Evolutionary conservation across 1,284 basidiomycete genomes (phyloP).

Genomic region (Cutaneotrichosporon dermatis): DNA sequence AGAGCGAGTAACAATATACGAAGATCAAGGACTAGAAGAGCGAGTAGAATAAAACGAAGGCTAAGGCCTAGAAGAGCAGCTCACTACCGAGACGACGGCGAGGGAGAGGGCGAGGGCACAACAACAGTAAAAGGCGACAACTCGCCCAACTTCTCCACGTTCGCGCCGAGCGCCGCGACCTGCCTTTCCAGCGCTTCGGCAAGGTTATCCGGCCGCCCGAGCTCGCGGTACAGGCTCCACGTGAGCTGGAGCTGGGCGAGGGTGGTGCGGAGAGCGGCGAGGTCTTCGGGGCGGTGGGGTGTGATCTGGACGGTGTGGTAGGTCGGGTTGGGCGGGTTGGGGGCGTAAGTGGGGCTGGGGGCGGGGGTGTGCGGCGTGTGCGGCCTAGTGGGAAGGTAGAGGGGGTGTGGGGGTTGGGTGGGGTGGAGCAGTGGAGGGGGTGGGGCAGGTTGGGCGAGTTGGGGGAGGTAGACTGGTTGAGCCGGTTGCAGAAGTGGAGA

Average conservation of each 20-base stretch:
- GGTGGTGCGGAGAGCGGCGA: conserved; percentile 2
- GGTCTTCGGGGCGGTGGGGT: conserved; percentile 5
- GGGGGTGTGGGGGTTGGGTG: neutral
- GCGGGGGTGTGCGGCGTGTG: neutral
- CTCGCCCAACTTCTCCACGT: conserved; percentile 2
- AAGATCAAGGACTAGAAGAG: too few relatives aligned
- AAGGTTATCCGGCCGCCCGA: conserved; percentile 8
- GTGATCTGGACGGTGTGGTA: conserved; percentile 9
- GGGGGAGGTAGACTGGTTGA: neutral
- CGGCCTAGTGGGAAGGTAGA: neutral
- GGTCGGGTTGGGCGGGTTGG: neutral
- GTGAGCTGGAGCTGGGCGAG: conserved; percentile 9
- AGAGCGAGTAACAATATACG: neutral
- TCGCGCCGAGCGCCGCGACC: neutral
- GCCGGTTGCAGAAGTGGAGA: neutral
- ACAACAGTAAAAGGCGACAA: conserved; percentile 5
- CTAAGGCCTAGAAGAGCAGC: neutral
- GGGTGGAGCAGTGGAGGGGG: neutral
- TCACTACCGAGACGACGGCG: too few relatives aligned
- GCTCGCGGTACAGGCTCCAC: conserved; percentile 7
- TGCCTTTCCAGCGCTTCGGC: conserved; percentile 6
- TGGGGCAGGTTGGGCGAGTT: neutral
- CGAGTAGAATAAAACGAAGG: neutral
- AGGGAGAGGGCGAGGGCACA: neutral
- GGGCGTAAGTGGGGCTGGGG: neutral